Evolutionary conservation across 768 basidiomycete genomes (phyloP).

Genomic region (Mycena rosella): DNA sequence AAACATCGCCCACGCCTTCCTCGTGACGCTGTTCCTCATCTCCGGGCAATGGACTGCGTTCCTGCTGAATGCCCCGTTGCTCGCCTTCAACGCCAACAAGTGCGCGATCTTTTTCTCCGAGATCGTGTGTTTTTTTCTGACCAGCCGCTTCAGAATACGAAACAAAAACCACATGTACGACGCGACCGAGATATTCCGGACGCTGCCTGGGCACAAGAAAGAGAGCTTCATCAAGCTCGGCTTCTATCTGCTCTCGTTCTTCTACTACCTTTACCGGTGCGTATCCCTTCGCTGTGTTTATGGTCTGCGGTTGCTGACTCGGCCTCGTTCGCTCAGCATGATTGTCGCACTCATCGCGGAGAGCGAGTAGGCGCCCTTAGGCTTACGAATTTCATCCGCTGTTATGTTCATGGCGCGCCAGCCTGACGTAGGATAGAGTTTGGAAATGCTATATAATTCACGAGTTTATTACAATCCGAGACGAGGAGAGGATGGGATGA

Average conservation of each 20-base stretch:
- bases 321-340: conserved; percentile 70
- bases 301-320: not conserved
- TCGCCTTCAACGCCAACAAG: conserved; percentile 96
- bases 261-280: conserved; percentile 92
- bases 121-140: conserved; percentile 4
- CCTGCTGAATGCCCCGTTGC: conserved; percentile 88
- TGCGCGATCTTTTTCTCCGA: conserved; percentile 53
- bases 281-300: conserved; percentile 45
- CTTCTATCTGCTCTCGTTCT: conserved; percentile 92
- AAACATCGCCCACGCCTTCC: conserved; percentile 94
- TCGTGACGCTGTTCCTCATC: conserved; percentile 91
- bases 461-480: not conserved
- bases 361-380: conserved; percentile 65
- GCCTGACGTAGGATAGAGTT: conserved; percentile 12
- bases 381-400: conserved; percentile 33
- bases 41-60: conserved; percentile 97
- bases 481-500: conserved; percentile 5
- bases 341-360: conserved; percentile 89
- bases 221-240: conserved; percentile 96
- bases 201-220: conserved; percentile 93
- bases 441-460: conserved; percentile 19
- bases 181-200: conserved; percentile 99
- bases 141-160: conserved; percentile 72
- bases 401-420: conserved; percentile 13
- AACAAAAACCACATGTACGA: conserved; percentile 98